Percentiles rank a stretch among this genome's conserved stretches.
phyloP scores from a whole-genome alignment of 306 rosid genomes.

The Purshia tridentata region DNA sequence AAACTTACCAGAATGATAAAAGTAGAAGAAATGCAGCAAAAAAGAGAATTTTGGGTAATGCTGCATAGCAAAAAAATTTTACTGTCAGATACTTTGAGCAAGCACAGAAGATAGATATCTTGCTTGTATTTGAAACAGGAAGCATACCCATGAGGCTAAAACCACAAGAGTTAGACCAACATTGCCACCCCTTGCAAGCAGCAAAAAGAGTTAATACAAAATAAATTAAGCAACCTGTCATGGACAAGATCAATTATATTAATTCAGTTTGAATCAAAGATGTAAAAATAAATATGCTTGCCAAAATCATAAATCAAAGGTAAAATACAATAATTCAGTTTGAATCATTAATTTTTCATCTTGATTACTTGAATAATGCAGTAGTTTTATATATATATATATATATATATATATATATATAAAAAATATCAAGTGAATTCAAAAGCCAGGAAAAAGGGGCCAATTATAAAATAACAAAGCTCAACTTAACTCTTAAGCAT shows the following conservation, averaged over 20 bases:
- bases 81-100: slow-evolving; percentile 31
- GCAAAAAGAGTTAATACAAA: slow-evolving; percentile 61
- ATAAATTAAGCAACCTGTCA: slow-evolving; percentile 75
- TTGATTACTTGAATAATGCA: not conserved
- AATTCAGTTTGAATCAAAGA: not conserved
- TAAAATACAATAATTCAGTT: not conserved
- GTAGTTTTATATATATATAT: no score
- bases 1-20: slow-evolving; percentile 89
- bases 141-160: slow-evolving; percentile 82
- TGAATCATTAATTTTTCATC: not conserved
- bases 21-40: slow-evolving; percentile 97
- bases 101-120: slow-evolving; percentile 11
- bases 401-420: no score
- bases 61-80: slow-evolving; percentile 64
- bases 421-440: not conserved
- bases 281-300: not conserved
- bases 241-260: slow-evolving; percentile 21
- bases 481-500: slow-evolving; percentile 17
- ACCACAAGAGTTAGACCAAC: slow-evolving; percentile 88
- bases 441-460: slow-evolving; percentile 4
- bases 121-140: slow-evolving; percentile 19
- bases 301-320: not conserved
- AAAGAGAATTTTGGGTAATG: slow-evolving; percentile 79
- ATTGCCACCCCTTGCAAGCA: slow-evolving; percentile 77
- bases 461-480: slow-evolving; percentile 9